Evolutionary conservation across 2,329 filamentous ascomycete species (phyloP).

Genomic region (Cytospora schulzeri): DNA sequence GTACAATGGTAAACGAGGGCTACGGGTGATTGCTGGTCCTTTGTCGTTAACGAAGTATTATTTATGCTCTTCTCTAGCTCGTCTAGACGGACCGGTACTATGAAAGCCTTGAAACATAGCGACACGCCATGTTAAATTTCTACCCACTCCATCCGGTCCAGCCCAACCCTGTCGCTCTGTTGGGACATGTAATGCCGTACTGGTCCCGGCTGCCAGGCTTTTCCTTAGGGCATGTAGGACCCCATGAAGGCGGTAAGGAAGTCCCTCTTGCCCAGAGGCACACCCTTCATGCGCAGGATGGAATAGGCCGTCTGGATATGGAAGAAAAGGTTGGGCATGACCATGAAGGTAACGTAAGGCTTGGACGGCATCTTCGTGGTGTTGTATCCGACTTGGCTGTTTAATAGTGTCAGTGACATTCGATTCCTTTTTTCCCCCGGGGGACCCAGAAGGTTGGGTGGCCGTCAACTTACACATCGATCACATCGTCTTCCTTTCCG

Average conservation of each 20-base stretch:
- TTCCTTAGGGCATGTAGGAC: not conserved
- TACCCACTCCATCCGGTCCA: no score
- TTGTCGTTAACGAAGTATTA: no score
- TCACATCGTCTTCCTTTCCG: slow-evolving; percentile 30
- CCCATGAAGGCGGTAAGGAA: slow-evolving; percentile 40
- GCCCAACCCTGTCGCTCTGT: not conserved
- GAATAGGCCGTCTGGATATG: slow-evolving; percentile 59
- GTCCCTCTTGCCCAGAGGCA: slow-evolving; percentile 60
- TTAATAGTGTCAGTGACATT: not conserved
- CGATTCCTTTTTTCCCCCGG: not conserved
- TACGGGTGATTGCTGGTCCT: no score
- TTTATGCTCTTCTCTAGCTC: not conserved
- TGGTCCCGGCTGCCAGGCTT: no score
- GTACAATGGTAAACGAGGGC: no score
- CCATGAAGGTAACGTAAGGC: slow-evolving; percentile 47
- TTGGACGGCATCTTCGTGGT: slow-evolving; percentile 31
- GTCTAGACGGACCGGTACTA: not conserved
- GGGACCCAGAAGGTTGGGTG: not conserved
- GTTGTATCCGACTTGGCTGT: not conserved
- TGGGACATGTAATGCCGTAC: not conserved
- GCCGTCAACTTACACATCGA: slow-evolving; percentile 33
- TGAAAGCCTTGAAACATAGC: not conserved
- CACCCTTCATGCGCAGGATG: slow-evolving; percentile 58
- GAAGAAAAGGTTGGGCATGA: slow-evolving; percentile 63
- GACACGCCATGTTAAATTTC: not conserved